These are phyloP conservation scores for Stramenopiles sp. DNA, from an alignment of 352 stramenopile genomes.

Conservation along the genomic window DNA sequence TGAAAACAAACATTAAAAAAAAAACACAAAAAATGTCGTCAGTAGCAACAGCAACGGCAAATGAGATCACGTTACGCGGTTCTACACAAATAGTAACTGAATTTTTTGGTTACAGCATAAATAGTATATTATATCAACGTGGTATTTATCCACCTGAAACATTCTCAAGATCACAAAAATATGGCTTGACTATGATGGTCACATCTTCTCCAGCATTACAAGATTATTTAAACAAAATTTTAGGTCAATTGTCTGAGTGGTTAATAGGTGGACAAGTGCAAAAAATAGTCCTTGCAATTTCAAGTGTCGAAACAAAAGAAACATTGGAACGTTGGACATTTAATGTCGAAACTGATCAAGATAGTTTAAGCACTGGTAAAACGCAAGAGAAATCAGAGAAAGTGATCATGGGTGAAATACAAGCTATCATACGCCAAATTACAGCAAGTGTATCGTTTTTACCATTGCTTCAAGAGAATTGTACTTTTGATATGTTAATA, in stretches of 20 bases:
- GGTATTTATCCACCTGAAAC: slow-evolving; percentile 97
- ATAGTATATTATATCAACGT: slow-evolving; percentile 80
- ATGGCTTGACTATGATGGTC: slow-evolving; percentile 92
- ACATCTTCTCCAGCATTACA: slow-evolving; percentile 84
- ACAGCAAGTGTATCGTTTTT: slow-evolving; percentile 96
- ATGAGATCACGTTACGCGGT: slow-evolving; percentile 94
- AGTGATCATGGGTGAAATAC: slow-evolving; percentile 93
- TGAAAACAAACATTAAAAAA: no score
- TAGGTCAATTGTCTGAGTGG: slow-evolving; percentile 72
- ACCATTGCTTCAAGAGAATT: slow-evolving; percentile 87
- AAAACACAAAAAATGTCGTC: no score
- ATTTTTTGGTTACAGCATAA: slow-evolving; percentile 98
- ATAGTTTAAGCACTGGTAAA: slow-evolving; percentile 7
- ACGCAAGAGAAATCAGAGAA: slow-evolving; percentile 44
- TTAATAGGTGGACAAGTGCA: slow-evolving; percentile 80
- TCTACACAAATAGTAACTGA: slow-evolving; percentile 94
- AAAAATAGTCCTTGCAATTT: slow-evolving; percentile 90
- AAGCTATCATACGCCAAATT: slow-evolving; percentile 98
- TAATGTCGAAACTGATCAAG: slow-evolving; percentile 62
- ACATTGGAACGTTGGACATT: slow-evolving; percentile 97
- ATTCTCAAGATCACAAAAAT: slow-evolving; percentile 90
- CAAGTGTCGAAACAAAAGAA: slow-evolving; percentile 81
- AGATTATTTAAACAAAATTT: slow-evolving; percentile 80
- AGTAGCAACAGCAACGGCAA: no score
- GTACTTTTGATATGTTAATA: slow-evolving; percentile 92